Base-by-base conservation (phyloP, 805 yeast genomes). In the Teunomyces lycoperdinae region DNA sequence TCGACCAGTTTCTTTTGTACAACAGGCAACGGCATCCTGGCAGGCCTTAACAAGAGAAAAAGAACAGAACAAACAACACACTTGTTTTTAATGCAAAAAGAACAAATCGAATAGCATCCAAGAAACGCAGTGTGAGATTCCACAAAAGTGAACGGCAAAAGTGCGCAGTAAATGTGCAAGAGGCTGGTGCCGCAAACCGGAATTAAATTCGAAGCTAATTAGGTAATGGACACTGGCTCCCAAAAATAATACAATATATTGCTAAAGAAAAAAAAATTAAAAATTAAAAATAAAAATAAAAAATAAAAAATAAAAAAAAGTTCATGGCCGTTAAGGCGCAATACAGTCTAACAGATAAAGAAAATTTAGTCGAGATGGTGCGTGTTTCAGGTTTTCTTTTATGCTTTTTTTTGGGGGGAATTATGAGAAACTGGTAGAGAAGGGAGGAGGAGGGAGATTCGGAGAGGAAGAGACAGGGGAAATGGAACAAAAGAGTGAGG, bases 11-110 rank as follows among this genome's bases (percentile, higher is more conserved):
- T 29, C 9, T 39, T 17, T 32, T 30, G 16, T 36, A 24, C 14
- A 13, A 32, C 40, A n/a, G 42, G 13, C 46, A 36, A 38, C 41
- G 41, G 41, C 41, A 38, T 38, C 24, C 39, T 34, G 14, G 39
- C 24, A 34, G 39, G 20, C 29, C 24, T 34, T 16, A n/a, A 10
- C 16, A 11, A 16, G 13, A 16, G 10, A 13, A 9, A 16, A 34
- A 17, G 24, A 17, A 35, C 14, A 16, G 39, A 4, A 11, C 24
- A 20, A 20, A 20, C 5, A 20, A 20, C 5, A 20, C 4, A 20
- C 24, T 20, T 20, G 24, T 20, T 20, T 20, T 20, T 20, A 35
- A 10, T 32, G 34, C 34, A 32, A 32, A 32, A 32, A 32, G 34
- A 32, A 13, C 14, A 32, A 32, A n/a, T n/a, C 4, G 14, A 31